Percentiles rank a stretch among this genome's conserved stretches.
phyloP scores from a whole-genome alignment of 176 grass and related monocot species.

The Carex kokanica region DNA sequence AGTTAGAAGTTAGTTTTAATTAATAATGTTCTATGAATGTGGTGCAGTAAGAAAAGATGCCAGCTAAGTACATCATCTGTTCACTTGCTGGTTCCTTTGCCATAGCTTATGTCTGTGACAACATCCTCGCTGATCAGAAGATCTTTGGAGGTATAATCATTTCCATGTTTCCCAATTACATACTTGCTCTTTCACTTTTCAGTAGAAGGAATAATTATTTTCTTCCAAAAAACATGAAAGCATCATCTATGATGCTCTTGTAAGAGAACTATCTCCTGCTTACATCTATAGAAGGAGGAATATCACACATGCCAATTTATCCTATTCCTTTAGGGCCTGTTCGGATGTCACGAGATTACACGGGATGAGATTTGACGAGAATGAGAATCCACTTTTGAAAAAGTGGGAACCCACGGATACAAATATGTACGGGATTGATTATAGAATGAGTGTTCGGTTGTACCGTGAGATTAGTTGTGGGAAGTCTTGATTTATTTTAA shows the following conservation, averaged over 20 bases:
- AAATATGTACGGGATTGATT: no score
- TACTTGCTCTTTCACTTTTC: neutral
- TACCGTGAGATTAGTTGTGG: no score
- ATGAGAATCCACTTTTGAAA: no score
- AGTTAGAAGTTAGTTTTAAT: neutral
- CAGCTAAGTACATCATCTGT: slow-evolving; percentile 53
- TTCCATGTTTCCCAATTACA: neutral
- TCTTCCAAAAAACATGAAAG: neutral
- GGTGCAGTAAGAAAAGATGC: slow-evolving; percentile 37
- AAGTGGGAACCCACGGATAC: no score
- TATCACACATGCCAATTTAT: neutral
- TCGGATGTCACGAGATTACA: no score
- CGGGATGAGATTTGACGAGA: no score
- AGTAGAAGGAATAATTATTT: neutral
- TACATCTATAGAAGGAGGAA: neutral
- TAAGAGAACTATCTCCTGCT: neutral
- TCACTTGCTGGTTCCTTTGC: slow-evolving; percentile 33
- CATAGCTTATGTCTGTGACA: slow-evolving; percentile 45
- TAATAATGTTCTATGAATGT: neutral
- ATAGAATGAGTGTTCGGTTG: no score
- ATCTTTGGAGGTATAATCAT: slow-evolving; percentile 55
- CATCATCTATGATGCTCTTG: neutral
- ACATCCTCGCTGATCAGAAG: slow-evolving; percentile 61
- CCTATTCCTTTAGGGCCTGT: neutral
- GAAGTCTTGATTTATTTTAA: no score